These are phyloP conservation scores for Dactylellina drechsleri DNA, from an alignment of 2,329 filamentous ascomycete species.

Conservation along the genomic window DNA sequence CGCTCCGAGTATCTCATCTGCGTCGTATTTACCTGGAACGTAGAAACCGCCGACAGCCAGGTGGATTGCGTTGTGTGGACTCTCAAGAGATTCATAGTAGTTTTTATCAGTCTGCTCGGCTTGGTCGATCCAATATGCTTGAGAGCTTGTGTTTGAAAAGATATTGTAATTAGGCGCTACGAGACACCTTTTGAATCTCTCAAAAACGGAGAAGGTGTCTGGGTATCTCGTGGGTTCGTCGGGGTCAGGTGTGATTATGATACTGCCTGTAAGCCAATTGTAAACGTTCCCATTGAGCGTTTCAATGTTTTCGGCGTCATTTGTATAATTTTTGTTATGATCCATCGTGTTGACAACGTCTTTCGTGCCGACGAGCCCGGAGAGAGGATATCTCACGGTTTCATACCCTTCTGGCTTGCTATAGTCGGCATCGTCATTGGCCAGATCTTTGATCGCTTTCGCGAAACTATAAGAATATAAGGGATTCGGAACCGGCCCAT, in stretches of 20 bases:
- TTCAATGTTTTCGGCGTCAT: background rate
- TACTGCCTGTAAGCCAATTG: slow-evolving; percentile 22
- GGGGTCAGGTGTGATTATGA: slow-evolving; percentile 28
- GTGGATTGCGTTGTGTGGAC: slow-evolving; percentile 58
- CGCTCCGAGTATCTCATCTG: slow-evolving; percentile 54
- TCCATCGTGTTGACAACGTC: slow-evolving; percentile 12
- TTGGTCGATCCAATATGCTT: slow-evolving; percentile 56
- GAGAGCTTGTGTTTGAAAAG: slow-evolving; percentile 60
- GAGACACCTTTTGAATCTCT: slow-evolving; percentile 56
- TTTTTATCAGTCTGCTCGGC: slow-evolving; percentile 10
- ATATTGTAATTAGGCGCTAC: slow-evolving; percentile 60
- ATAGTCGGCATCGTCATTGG: slow-evolving; percentile 38
- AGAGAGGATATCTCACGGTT: slow-evolving; percentile 58
- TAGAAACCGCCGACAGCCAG: slow-evolving; percentile 59
- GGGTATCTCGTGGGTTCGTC: slow-evolving; percentile 8
- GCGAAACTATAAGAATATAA: slow-evolving; percentile 58
- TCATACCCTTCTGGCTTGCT: slow-evolving; percentile 56
- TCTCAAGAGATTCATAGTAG: slow-evolving; percentile 57
- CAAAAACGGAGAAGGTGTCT: slow-evolving; percentile 34
- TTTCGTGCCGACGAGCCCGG: slow-evolving; percentile 56
- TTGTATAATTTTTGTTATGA: slow-evolving; percentile 42
- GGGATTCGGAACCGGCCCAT: slow-evolving; percentile 54
- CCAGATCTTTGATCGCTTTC: slow-evolving; percentile 49
- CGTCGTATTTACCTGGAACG: slow-evolving; percentile 25
- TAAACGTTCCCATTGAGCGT: slow-evolving; percentile 16